A percentile compares a stretch with the other conserved stretches of the same genome.
These are phyloP conservation scores for Inga leiocalycina DNA, from an alignment of 306 rosid species.

Conservation along the genomic window DNA sequence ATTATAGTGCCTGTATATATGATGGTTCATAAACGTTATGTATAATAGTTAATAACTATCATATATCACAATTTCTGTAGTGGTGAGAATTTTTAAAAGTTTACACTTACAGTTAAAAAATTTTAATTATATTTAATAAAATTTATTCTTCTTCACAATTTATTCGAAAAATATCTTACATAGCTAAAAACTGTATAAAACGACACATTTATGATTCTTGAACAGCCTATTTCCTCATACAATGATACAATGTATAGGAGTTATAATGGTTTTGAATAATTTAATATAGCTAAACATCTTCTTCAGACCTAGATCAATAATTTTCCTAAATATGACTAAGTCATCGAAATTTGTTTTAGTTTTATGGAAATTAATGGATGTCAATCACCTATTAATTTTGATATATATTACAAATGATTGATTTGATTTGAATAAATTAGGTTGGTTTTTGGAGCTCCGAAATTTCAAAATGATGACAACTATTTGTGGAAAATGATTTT, in stretches of 20 bases:
- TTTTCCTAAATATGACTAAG: not conserved
- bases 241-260: not conserved
- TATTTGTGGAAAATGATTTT: too few relatives aligned
- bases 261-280: not conserved
- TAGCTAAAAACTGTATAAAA: not conserved
- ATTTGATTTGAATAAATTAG: not conserved
- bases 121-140: too few relatives aligned
- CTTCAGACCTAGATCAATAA: not conserved
- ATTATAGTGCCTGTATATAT: too few relatives aligned
- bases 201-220: not conserved
- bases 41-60: too few relatives aligned
- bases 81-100: too few relatives aligned
- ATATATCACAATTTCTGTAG: too few relatives aligned
- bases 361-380: not conserved
- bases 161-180: too few relatives aligned
- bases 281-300: not conserved
- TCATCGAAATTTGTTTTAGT: not conserved
- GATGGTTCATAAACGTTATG: too few relatives aligned
- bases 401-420: not conserved
- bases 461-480: not conserved
- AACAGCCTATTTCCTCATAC: not conserved
- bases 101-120: too few relatives aligned
- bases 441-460: not conserved
- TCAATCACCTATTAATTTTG: not conserved
- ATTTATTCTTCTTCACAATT: too few relatives aligned